A percentile compares a stretch with the other conserved stretches of the same genome.
These are phyloP conservation scores for Rhodotorula babjevae DNA, from an alignment of 768 basidiomycete genomes.

Conservation along the genomic window DNA sequence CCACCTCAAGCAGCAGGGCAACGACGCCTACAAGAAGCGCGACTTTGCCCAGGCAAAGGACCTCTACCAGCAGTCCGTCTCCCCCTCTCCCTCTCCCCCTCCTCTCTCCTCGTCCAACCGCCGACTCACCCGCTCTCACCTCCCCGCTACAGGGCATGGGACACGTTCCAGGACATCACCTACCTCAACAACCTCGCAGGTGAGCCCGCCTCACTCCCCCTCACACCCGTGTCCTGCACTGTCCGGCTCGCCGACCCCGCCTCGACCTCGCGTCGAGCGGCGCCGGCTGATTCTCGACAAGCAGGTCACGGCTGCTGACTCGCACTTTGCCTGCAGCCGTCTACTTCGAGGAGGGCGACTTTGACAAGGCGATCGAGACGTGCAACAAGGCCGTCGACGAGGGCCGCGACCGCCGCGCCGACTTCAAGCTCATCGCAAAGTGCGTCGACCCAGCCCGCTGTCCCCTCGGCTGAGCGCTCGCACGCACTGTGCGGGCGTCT, in stretches of 20 bases:
- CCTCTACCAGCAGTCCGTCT: constrained; percentile 55
- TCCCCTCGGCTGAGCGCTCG: background rate
- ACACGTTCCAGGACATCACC: constrained; percentile 84
- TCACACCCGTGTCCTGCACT: background rate
- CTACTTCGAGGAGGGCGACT: constrained; percentile 89
- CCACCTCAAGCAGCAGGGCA: constrained; percentile 35
- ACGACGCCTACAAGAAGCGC: constrained; percentile 49
- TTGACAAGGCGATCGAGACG: constrained; percentile 79
- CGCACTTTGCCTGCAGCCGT: constrained; percentile 56
- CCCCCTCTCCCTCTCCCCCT: background rate
- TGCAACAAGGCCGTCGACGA: constrained; percentile 97
- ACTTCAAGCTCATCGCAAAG: constrained; percentile 93
- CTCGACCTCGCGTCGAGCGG: background rate
- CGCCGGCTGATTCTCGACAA: background rate
- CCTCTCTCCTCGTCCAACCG: too few relatives aligned
- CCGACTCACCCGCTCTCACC: background rate
- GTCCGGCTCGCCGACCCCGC: too few relatives aligned
- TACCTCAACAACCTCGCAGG: constrained; percentile 87
- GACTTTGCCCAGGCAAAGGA: constrained; percentile 71
- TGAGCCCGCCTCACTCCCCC: constrained; percentile 41
- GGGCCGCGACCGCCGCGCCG: constrained; percentile 80
- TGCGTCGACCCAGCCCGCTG: constrained; percentile 22
- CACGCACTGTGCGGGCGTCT: background rate
- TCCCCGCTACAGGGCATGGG: constrained; percentile 66
- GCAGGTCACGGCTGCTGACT: background rate